Conservation (phyloP, 345 rosid species). For the Citrus reticulata region DNA sequence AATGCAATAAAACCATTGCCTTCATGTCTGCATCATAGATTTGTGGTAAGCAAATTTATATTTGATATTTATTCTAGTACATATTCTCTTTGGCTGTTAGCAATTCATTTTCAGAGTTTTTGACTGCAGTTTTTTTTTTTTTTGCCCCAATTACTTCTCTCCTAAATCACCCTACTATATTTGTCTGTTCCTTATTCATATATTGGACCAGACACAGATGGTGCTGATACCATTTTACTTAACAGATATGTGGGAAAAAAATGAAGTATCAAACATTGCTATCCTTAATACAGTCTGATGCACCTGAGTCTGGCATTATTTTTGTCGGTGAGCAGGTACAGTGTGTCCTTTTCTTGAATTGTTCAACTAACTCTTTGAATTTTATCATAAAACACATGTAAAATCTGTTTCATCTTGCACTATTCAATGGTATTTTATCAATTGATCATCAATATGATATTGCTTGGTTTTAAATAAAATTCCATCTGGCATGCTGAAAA, state of each 20-base stretch:
- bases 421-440: not conserved
- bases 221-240: conserved; percentile 12
- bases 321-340: conserved; percentile 88
- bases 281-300: conserved; percentile 55
- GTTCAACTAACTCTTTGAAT: not conserved
- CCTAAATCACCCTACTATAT: not conserved
- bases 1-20: conserved; percentile 77
- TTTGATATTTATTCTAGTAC: not conserved
- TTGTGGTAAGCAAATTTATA: conserved; percentile 43
- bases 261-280: conserved; percentile 53
- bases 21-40: conserved; percentile 60
- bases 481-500: not conserved
- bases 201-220: not conserved
- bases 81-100: not conserved
- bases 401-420: not conserved
- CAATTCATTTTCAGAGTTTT: not conserved
- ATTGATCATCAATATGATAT: not conserved
- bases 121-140: not conserved
- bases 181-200: not conserved
- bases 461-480: not conserved
- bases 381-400: not conserved
- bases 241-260: conserved; percentile 51
- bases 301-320: conserved; percentile 65
- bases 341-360: conserved; percentile 9
- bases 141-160: not conserved